A percentile compares a stretch with the other conserved stretches of the same genome.
phyloP scores from a whole-genome alignment of 306 rosid species.

The Prinsepia uniflora region DNA sequence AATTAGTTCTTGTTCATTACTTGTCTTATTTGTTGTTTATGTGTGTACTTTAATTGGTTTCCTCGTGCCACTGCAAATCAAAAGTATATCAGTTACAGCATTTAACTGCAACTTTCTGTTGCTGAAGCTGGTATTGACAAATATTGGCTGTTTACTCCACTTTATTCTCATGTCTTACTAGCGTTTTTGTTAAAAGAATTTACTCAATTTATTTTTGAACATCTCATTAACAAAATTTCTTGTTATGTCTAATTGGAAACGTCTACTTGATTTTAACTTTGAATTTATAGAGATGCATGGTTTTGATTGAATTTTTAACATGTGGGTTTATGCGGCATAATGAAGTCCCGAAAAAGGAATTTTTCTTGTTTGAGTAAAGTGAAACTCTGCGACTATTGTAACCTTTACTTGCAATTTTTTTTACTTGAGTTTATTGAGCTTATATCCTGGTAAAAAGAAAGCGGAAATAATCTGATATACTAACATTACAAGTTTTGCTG shows the following conservation, averaged over 20 bases:
- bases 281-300: neutral
- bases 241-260: neutral
- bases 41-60: neutral
- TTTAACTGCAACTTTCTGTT: neutral
- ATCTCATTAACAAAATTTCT: neutral
- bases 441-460: neutral
- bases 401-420: neutral
- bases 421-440: conserved; percentile 8
- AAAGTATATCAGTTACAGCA: conserved; percentile 1
- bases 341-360: neutral
- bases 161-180: neutral
- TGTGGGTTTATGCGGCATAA: neutral
- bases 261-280: neutral
- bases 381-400: neutral
- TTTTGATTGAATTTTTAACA: neutral
- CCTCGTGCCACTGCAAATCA: neutral
- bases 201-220: neutral
- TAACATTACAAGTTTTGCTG: conserved; percentile 35
- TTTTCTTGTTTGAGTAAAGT: conserved; percentile 8
- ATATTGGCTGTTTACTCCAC: conserved; percentile 2
- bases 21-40: neutral
- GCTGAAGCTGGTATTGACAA: conserved; percentile 7
- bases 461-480: neutral
- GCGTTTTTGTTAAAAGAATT: neutral
- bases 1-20: neutral